Conservation (phyloP, 495 filamentous ascomycete genomes). For the Tuber borchii region DNA sequence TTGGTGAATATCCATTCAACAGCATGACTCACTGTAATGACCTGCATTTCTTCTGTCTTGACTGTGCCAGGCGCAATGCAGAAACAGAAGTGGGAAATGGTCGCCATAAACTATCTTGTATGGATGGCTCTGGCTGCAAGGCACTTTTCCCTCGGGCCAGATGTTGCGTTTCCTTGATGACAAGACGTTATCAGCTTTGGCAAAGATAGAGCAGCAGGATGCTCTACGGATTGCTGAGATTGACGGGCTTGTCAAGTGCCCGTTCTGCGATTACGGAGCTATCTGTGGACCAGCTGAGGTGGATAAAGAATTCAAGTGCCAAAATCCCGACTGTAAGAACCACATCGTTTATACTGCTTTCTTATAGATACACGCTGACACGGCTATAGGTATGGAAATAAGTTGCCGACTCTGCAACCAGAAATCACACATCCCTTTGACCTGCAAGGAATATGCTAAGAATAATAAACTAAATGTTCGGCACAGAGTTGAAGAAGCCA, state of each 20-base stretch:
- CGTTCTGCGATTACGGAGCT: constrained; percentile 76
- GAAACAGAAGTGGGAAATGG: constrained; percentile 59
- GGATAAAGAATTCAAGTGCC: constrained; percentile 69
- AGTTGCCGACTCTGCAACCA: constrained; percentile 69
- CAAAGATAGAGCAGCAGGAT: constrained; percentile 62
- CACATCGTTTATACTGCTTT: constrained; percentile 1
- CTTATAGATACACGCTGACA: constrained; percentile 8
- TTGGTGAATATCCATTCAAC: constrained; percentile 57
- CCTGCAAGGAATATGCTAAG: constrained; percentile 62
- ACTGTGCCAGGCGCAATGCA: constrained; percentile 59
- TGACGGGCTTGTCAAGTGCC: constrained; percentile 62
- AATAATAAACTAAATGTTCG: constrained; percentile 56
- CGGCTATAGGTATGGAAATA: constrained; percentile 41
- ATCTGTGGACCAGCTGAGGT: constrained; percentile 61
- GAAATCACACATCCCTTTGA: constrained; percentile 66
- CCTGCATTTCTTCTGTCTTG: constrained; percentile 63
- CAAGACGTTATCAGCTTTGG: constrained; percentile 53
- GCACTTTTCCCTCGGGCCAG: constrained; percentile 47
- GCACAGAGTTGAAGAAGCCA: constrained; percentile 71
- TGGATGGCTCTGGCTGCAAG: constrained; percentile 51
- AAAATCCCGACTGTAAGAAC: constrained; percentile 56
- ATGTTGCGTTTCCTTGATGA: constrained; percentile 55
- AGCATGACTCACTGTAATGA: constrained; percentile 62
- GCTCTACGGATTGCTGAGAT: constrained; percentile 59
- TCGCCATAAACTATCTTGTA: constrained; percentile 55